Base-by-base conservation (phyloP, 2,329 filamentous ascomycete genomes). In the Trichoderma breve region DNA sequence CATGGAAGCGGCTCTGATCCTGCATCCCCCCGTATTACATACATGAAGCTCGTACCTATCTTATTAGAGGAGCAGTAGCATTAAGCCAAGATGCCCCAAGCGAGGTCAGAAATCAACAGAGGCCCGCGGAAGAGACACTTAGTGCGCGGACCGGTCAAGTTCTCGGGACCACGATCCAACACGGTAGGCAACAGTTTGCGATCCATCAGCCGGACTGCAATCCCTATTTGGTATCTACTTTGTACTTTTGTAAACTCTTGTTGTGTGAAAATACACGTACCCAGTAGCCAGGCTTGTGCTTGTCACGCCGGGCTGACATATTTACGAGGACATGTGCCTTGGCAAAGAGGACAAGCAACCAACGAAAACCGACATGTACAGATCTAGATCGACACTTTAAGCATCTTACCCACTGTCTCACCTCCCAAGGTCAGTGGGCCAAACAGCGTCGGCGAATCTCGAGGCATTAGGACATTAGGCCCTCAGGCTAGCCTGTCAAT, bases 401-500 rank as follows among this genome's bases (percentile, higher is more conserved):
- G 51, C 64, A 66, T 66, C 47, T 36, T 66, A 55, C 63, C 63
- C 63, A 66, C 63, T 57, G 63, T 66, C 55, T 66, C 63, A 66
- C 47, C 63, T 55, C 21, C 30, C n/a, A 60, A 15, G 43, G 43
- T 51, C 63, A 26, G 47, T 66, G 63, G 63, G n/a, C 51, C 64
- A 67, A 67, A 21, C 47, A 57, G 64, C 64, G 64, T 67, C 64
- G 64, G 64, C 64, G 47, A 67, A 67, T 67, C 64, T 67, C 51
- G 64, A 55, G 30, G 28, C 63, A 36, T 53, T 65, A 32, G 30
- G 30, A 32, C 30, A 14, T 34, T 39, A 15, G 61, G 26, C 14
- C 14, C 60, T 51, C 43, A 51, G 36, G 26, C 61, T 51, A 51
- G 53, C 53, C 53, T 24, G 15, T 57, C 24, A 28, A 57, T 34